phyloP scores from a whole-genome alignment of 2,329 filamentous ascomycete species.

The Monosporascus sp. region DNA sequence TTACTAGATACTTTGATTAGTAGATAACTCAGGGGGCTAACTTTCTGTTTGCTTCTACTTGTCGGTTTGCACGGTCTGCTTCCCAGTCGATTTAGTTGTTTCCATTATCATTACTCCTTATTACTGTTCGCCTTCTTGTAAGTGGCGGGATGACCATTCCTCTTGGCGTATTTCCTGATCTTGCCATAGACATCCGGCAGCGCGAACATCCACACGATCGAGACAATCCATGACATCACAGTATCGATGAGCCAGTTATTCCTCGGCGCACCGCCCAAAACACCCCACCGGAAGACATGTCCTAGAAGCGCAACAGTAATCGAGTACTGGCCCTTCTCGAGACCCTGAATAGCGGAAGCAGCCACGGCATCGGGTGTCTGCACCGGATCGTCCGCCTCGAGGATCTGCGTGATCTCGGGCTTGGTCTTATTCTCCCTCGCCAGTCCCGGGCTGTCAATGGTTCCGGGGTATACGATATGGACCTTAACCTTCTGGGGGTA shows the following conservation, averaged over 20 bases:
- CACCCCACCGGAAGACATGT: constrained; percentile 61
- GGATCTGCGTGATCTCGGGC: constrained; percentile 69
- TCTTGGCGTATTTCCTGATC: constrained; percentile 51
- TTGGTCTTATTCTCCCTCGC: constrained; percentile 74
- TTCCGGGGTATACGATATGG: constrained; percentile 78
- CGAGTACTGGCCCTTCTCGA: constrained; percentile 78
- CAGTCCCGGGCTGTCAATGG: constrained; percentile 72
- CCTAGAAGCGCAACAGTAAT: constrained; percentile 73
- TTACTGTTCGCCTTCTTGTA: constrained; percentile 31
- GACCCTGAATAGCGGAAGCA: constrained; percentile 58
- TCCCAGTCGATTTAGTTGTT: not conserved
- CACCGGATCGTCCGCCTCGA: constrained; percentile 79
- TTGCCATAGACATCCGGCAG: constrained; percentile 52
- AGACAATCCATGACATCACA: constrained; percentile 47
- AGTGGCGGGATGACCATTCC: constrained; percentile 53
- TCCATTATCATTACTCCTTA: constrained; percentile 1
- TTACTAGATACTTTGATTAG: too few species aligned
- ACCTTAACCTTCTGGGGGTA: constrained; percentile 82
- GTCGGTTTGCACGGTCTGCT: too few species aligned
- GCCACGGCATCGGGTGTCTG: constrained; percentile 79
- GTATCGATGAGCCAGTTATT: constrained; percentile 59
- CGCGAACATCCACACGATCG: constrained; percentile 55
- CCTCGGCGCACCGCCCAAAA: constrained; percentile 50
- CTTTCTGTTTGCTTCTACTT: too few species aligned
- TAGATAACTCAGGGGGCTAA: too few species aligned